A percentile compares a stretch with the other conserved stretches of the same genome.
Evolutionary conservation across 2,329 filamentous ascomycete genomes (phyloP).

Genomic region (Septoria linicola): DNA sequence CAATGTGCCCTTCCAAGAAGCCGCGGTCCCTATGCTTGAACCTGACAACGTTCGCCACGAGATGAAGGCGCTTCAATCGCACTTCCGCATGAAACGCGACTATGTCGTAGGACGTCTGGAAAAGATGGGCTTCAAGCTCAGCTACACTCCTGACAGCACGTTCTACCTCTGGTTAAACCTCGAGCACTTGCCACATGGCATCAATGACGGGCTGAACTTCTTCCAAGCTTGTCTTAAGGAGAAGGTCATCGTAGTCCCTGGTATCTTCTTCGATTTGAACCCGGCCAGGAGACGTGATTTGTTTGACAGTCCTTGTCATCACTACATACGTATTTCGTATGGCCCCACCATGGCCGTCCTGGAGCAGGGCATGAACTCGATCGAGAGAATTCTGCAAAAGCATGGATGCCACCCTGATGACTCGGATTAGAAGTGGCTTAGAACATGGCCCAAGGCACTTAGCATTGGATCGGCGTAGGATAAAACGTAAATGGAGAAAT

Average conservation of each 20-base stretch:
- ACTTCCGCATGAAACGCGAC: conserved; percentile 93
- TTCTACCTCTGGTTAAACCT: conserved; percentile 85
- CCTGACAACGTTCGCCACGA: conserved; percentile 75
- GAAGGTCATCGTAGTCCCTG: conserved; percentile 94
- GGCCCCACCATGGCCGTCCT: conserved; percentile 78
- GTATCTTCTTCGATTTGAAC: conserved; percentile 97
- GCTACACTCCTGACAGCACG: conserved; percentile 79
- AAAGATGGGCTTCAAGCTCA: conserved; percentile 81
- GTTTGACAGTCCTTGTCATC: conserved; percentile 90
- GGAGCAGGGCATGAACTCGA: conserved; percentile 76
- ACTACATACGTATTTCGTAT: conserved; percentile 83
- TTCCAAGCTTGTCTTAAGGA: conserved; percentile 91
- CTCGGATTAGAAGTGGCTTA: no score
- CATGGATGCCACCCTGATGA: conserved; percentile 36
- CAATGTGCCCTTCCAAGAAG: conserved; percentile 94
- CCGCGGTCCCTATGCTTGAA: conserved; percentile 89
- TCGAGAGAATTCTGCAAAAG: conserved; percentile 77
- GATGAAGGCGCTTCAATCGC: conserved; percentile 83
- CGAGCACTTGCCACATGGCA: conserved; percentile 67
- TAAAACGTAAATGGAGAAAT: background rate
- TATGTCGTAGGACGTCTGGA: conserved; percentile 78
- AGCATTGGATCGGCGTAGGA: no score
- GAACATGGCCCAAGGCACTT: no score
- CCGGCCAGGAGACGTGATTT: conserved; percentile 83
- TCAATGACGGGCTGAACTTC: conserved; percentile 93